A percentile compares a stretch with the other conserved stretches of the same genome.
Evolutionary conservation across 176 grass and related monocot genomes (phyloP).

Genomic region (Carex pumila): DNA sequence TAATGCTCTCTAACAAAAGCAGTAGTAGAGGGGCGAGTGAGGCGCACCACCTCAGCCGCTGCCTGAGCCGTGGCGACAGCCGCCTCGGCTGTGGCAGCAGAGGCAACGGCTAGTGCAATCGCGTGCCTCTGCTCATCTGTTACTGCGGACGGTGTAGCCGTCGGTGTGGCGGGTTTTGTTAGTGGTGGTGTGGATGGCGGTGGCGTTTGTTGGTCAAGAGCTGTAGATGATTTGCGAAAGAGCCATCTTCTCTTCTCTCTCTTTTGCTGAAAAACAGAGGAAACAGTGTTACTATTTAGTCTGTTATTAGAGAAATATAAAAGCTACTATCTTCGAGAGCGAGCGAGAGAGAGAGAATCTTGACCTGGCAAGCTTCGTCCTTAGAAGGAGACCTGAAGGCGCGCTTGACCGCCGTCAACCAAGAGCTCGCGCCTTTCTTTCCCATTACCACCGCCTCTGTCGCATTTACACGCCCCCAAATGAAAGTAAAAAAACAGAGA

Average conservation of each 20-base stretch:
- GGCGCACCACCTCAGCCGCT: constrained; percentile 79
- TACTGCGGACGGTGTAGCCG: neutral
- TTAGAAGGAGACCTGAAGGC: constrained; percentile 92
- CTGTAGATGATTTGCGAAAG: constrained; percentile 54
- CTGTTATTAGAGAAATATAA: neutral
- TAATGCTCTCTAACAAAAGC: constrained; percentile 42
- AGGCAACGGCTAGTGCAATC: constrained; percentile 73
- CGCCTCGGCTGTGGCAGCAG: constrained; percentile 70
- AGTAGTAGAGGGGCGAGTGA: constrained; percentile 31
- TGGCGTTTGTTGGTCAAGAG: constrained; percentile 13
- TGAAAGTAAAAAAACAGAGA: neutral
- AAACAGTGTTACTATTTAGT: neutral
- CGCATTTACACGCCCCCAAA: neutral
- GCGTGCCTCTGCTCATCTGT: constrained; percentile 82
- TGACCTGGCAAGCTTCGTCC: constrained; percentile 45
- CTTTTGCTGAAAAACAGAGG: constrained; percentile 40
- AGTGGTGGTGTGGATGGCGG: neutral
- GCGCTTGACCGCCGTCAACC: constrained; percentile 92
- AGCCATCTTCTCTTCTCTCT: constrained; percentile 72
- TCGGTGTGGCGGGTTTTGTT: neutral
- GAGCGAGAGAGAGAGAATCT: neutral
- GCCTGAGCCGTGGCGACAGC: constrained; percentile 85
- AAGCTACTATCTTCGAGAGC: neutral
- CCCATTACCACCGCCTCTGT: constrained; percentile 37
- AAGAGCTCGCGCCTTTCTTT: constrained; percentile 80